These are phyloP conservation scores for Trichoderma breve DNA, from an alignment of 2,329 filamentous ascomycete genomes.

Conservation along the genomic window DNA sequence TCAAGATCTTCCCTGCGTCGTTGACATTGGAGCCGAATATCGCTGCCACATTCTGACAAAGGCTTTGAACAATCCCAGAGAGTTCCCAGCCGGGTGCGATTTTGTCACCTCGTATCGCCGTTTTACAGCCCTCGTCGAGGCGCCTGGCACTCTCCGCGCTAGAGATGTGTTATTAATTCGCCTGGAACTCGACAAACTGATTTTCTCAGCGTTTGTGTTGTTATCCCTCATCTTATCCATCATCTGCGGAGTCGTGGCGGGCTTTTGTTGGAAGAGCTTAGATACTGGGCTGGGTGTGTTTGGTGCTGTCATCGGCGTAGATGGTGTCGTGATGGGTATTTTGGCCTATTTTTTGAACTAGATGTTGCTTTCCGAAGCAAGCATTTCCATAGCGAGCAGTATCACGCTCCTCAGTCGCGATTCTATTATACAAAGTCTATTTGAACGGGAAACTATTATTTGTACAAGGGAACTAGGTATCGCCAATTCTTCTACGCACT, in stretches of 20 bases:
- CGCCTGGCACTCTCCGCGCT: background rate
- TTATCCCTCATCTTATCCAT: background rate
- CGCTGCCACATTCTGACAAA: background rate
- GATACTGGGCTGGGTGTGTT: conserved; percentile 2
- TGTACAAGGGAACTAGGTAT: background rate
- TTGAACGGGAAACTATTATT: background rate
- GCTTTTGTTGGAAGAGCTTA: background rate
- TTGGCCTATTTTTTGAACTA: background rate
- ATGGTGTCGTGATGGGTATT: background rate
- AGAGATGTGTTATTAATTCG: background rate
- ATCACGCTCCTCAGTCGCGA: background rate
- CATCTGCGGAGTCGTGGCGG: background rate
- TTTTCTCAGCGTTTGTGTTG: background rate
- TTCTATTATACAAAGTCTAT: background rate
- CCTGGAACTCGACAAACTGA: background rate
- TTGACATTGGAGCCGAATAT: background rate
- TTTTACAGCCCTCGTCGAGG: background rate
- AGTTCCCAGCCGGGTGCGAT: background rate
- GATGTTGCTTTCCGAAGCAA: background rate
- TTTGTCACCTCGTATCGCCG: background rate
- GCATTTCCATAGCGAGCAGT: background rate
- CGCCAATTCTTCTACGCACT: background rate
- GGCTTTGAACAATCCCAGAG: background rate
- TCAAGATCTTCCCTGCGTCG: background rate
- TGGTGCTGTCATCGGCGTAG: conserved; percentile 1